phyloP scores from a whole-genome alignment of 202 grass and related monocot genomes.

The Schoenoplectus triqueter region DNA sequence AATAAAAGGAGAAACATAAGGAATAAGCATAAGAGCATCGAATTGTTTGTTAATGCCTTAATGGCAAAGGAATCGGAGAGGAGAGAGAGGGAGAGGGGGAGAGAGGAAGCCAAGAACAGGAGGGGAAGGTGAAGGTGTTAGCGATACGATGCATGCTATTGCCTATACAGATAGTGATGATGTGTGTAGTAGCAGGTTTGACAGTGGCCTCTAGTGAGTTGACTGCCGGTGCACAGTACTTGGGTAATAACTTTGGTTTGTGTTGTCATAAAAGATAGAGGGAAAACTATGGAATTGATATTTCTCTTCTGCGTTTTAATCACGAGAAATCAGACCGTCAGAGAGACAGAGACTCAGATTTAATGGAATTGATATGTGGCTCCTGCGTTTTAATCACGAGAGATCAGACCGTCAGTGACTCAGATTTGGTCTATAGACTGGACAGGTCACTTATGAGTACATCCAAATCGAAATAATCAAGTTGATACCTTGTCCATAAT shows the following conservation, averaged over 20 bases:
- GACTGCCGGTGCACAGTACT: conserved; percentile 22
- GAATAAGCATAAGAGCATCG: conserved; percentile 44
- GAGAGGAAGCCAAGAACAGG: not conserved
- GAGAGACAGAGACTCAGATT: too few relatives aligned
- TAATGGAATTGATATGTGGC: too few relatives aligned
- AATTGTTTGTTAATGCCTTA: conserved; percentile 29
- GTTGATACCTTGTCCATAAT: too few relatives aligned
- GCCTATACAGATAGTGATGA: conserved; percentile 15
- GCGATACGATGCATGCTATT: conserved; percentile 26
- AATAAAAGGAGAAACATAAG: conserved; percentile 34
- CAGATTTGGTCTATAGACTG: too few relatives aligned
- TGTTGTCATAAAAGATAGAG: not conserved
- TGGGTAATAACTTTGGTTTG: not conserved
- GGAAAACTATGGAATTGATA: too few relatives aligned
- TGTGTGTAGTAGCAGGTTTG: not conserved
- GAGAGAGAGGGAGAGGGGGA: not conserved
- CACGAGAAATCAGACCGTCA: too few relatives aligned
- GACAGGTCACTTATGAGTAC: too few relatives aligned
- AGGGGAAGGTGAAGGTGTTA: not conserved
- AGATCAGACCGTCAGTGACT: too few relatives aligned
- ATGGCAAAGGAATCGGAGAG: conserved; percentile 24
- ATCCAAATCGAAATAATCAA: too few relatives aligned
- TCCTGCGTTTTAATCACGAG: too few relatives aligned
- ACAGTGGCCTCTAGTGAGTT: conserved; percentile 35
- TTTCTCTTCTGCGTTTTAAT: too few relatives aligned